Evolutionary conservation across 495 filamentous ascomycete species (phyloP).

Genomic region (Xylaria grammica): DNA sequence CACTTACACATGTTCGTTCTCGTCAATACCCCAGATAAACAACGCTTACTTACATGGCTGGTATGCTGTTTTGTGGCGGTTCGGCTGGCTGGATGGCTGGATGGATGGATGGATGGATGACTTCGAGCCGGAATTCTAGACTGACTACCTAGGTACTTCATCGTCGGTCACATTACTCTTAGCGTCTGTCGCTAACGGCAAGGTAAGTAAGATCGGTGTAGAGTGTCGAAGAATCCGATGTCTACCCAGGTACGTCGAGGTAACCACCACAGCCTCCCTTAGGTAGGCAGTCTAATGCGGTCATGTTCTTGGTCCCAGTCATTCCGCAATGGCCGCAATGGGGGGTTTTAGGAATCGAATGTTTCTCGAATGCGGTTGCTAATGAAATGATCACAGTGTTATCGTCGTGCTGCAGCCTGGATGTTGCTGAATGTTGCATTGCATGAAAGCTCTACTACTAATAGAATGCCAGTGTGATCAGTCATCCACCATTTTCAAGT

Average conservation of each 20-base stretch:
- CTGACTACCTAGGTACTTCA: too few species aligned
- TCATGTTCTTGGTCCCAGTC: slow-evolving; percentile 8
- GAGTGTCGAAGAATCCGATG: neutral
- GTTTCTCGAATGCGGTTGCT: slow-evolving; percentile 15
- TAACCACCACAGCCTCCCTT: too few species aligned
- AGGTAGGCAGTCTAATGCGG: too few species aligned
- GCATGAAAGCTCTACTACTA: too few species aligned
- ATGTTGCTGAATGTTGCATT: slow-evolving; percentile 13
- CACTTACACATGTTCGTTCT: slow-evolving; percentile 1
- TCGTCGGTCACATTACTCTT: slow-evolving; percentile 10
- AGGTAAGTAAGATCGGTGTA: neutral
- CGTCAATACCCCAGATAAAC: slow-evolving; percentile 1
- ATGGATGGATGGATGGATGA: too few species aligned
- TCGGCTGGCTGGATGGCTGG: too few species aligned
- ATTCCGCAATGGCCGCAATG: neutral
- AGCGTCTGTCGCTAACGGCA: slow-evolving; percentile 6
- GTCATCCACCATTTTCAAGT: too few species aligned
- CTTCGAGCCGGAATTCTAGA: too few species aligned
- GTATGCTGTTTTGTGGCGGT: too few species aligned
- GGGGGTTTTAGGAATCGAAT: slow-evolving; percentile 14
- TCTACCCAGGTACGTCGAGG: too few species aligned
- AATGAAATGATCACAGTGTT: slow-evolving; percentile 7
- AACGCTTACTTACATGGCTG: too few species aligned
- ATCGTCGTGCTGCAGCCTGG: slow-evolving; percentile 5
- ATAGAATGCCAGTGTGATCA: too few species aligned